Percentiles rank a stretch among this genome's conserved stretches.
Conservation (phyloP, 2,329 filamentous ascomycete genomes). For the Fusarium acutatum region DNA sequence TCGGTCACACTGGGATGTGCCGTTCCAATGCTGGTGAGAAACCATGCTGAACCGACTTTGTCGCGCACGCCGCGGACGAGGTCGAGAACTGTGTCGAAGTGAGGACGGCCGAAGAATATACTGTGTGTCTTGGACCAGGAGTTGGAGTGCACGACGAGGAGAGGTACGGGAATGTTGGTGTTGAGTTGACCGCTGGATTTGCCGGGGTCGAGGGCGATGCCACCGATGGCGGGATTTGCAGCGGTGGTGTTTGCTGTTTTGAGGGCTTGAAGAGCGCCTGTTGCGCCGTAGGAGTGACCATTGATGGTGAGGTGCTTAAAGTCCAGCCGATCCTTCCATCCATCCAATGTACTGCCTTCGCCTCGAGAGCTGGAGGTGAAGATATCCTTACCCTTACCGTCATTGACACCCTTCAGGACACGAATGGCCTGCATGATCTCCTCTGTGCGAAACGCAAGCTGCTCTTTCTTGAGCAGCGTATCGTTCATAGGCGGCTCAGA, state of each 20-base stretch:
- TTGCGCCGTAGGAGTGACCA: slow-evolving; percentile 74
- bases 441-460: slow-evolving; percentile 60
- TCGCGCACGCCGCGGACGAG: slow-evolving; percentile 59
- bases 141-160: slow-evolving; percentile 70
- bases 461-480: slow-evolving; percentile 52
- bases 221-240: slow-evolving; percentile 57
- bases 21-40: slow-evolving; percentile 62
- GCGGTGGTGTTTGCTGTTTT: slow-evolving; percentile 49
- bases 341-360: slow-evolving; percentile 56
- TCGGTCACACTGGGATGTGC: slow-evolving; percentile 73
- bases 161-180: slow-evolving; percentile 63
- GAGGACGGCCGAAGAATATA: slow-evolving; percentile 69
- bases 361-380: slow-evolving; percentile 54
- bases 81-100: slow-evolving; percentile 69
- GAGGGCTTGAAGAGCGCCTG: slow-evolving; percentile 68
- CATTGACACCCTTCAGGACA: slow-evolving; percentile 52
- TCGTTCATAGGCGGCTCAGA: slow-evolving; percentile 47
- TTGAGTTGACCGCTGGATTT: slow-evolving; percentile 71
- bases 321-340: slow-evolving; percentile 64
- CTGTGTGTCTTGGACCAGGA: slow-evolving; percentile 68
- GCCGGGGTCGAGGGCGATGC: slow-evolving; percentile 71
- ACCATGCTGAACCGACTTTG: slow-evolving; percentile 59
- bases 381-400: slow-evolving; percentile 48
- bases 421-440: slow-evolving; percentile 58
- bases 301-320: slow-evolving; percentile 62